Conservation (phyloP, 208 protist genomes). For the Acanthamoeba triangularis region DNA sequence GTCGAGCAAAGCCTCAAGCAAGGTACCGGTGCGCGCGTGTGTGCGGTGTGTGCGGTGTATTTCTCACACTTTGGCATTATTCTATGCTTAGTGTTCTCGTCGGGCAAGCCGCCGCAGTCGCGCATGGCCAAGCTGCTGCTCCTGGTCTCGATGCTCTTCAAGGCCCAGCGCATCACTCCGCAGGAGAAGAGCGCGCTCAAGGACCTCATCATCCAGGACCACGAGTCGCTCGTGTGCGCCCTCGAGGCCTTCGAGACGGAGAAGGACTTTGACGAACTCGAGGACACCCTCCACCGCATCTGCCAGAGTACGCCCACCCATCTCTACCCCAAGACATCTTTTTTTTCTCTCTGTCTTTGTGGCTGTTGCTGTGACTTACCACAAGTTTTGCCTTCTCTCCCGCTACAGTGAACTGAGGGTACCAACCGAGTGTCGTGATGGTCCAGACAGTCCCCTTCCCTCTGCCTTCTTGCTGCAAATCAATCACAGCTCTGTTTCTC, state of each 20-base stretch:
- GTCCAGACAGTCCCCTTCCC: no score
- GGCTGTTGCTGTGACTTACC: no score
- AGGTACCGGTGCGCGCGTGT: not conserved
- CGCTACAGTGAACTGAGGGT: no score
- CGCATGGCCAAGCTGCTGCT: constrained; percentile 19
- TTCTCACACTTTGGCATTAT: not conserved
- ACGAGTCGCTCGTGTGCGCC: not conserved
- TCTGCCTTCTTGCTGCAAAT: no score
- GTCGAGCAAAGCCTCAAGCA: constrained; percentile 18
- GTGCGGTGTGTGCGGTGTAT: no score
- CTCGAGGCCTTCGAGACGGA: constrained; percentile 37
- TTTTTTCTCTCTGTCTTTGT: no score
- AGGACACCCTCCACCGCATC: constrained; percentile 46
- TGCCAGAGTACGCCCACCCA: constrained; percentile 19
- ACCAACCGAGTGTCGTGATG: no score
- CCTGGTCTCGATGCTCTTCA: constrained; percentile 7
- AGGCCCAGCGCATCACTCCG: not conserved
- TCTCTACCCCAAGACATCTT: no score
- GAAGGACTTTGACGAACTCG: constrained; percentile 47
- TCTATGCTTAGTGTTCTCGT: not conserved
- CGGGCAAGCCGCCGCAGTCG: constrained; percentile 22
- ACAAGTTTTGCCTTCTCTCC: no score
- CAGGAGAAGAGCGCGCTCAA: constrained; percentile 3
- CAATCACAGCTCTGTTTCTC: no score
- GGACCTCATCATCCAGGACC: constrained; percentile 65